Base-by-base conservation (phyloP, 306 rosid species). In the Betula pendula region DNA sequence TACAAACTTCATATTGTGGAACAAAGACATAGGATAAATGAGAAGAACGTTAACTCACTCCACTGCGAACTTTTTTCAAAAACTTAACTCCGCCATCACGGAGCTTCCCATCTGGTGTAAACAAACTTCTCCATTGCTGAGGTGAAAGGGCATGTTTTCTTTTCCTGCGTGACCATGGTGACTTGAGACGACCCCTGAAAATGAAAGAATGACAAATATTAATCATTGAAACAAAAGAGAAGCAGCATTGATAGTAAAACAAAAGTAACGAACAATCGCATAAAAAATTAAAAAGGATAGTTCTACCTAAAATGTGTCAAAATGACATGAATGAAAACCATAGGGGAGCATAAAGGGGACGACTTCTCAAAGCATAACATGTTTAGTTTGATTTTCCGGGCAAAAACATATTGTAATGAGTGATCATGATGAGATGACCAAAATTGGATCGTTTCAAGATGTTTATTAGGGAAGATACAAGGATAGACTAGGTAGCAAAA, bases 131-230 rank as follows among this genome's bases (percentile, higher is more conserved):
- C 99, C 99, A 96, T 77, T 86, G 96, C 59, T 78, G 90, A 84
- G 91, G 86, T 79, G 91, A 82, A 85, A 93, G 98, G 33, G 85
- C 94, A 24, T 77, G 93, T 82, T 96, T 96, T 79, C 97, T 96
- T 87, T 89, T 96, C 86, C 92, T 84, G 50, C 97, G 96, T 22
- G 99, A 96, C 99, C 99, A 96, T 6, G 99, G 97, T 72, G 99
- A 96, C 87, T 96, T 96, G 81, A 89, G 99, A 62, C 94, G 94
- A 29, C 86, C 91, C 79, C 99, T 96, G 94, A 74, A 82, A 90
- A 68, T 42, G 65, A 52, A 73, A 71, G 33, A 77, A 58, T 49
- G 5, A 55, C 33, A 68, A 72, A 52, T 24, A 53, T 52, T 72
- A 51, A 33, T 59, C 29, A 75, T 27, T 8, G 38, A 29, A 29